Evolutionary conservation across 2,329 filamentous ascomycete genomes (phyloP).

Genomic region (Aspergillus brasiliensis): DNA sequence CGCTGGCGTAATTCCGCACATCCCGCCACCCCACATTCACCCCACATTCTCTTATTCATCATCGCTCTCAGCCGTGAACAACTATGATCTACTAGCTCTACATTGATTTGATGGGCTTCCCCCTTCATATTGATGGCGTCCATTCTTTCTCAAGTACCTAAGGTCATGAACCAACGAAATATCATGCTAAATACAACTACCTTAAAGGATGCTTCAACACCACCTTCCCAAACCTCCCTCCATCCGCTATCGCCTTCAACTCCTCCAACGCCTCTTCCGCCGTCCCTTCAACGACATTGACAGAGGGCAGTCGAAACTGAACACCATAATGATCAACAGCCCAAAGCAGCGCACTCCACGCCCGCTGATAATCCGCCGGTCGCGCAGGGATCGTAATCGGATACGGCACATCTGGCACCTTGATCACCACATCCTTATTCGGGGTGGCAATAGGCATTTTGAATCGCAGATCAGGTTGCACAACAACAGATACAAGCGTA

Average conservation of each 20-base stretch:
- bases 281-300: neutral
- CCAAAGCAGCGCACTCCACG: neutral
- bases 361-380: neutral
- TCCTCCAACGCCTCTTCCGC: neutral
- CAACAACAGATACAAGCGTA: neutral
- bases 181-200: too few relatives aligned
- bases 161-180: too few relatives aligned
- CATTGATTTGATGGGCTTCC: too few relatives aligned
- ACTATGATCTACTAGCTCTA: too few relatives aligned
- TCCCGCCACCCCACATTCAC: too few relatives aligned
- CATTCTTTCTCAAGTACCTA: too few relatives aligned
- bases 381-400: neutral
- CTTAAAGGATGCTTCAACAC: conserved; percentile 1
- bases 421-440: neutral
- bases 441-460: neutral
- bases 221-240: conserved; percentile 12
- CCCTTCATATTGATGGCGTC: too few relatives aligned
- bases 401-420: neutral
- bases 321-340: neutral
- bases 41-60: too few relatives aligned
- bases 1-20: too few relatives aligned
- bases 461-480: neutral
- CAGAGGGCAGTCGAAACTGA: neutral
- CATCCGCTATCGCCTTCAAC: neutral
- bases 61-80: too few relatives aligned